phyloP scores from a whole-genome alignment of 768 basidiomycete species.

The Lepiota brunneoincarnata region DNA sequence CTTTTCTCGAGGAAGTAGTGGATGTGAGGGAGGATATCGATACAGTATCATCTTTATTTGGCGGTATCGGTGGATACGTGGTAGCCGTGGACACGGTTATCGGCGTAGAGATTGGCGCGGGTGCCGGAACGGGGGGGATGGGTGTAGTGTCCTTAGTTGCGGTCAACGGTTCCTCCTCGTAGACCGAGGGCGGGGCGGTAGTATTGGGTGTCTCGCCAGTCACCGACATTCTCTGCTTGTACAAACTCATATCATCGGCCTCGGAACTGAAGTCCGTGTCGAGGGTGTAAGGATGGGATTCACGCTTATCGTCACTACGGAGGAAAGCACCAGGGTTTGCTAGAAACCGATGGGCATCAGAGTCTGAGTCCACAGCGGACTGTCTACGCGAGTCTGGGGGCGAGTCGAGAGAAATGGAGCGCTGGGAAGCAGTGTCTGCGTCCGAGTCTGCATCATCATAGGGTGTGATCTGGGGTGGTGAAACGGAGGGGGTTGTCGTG shows the following conservation, averaged over 20 bases:
- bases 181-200: conserved; percentile 47
- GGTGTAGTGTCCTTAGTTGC: conserved; percentile 25
- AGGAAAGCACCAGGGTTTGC: conserved; percentile 9
- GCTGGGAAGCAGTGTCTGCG: conserved; percentile 76
- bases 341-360: conserved; percentile 10
- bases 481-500: conserved; percentile 19
- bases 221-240: conserved; percentile 35
- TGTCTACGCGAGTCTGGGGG: conserved; percentile 44
- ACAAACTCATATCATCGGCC: conserved; percentile 50
- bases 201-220: conserved; percentile 45
- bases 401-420: conserved; percentile 73
- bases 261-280: conserved; percentile 56
- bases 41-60: conserved; percentile 44
- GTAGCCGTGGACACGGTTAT: conserved; percentile 28
- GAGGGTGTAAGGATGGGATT: conserved; percentile 35
- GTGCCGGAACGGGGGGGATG: conserved; percentile 8
- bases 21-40: conserved; percentile 66
- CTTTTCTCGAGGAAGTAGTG: conserved; percentile 56
- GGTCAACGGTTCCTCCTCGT: conserved; percentile 25
- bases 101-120: conserved; percentile 18
- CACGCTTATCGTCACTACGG: conserved; percentile 5
- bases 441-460: conserved; percentile 46
- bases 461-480: conserved; percentile 25
- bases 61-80: conserved; percentile 61
- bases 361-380: conserved; percentile 4